Evolutionary conservation across 2,329 filamentous ascomycete genomes (phyloP), one percentile per base, ranked within the genome.

Genomic region (Pseudogymnoascus destructans): DNA sequence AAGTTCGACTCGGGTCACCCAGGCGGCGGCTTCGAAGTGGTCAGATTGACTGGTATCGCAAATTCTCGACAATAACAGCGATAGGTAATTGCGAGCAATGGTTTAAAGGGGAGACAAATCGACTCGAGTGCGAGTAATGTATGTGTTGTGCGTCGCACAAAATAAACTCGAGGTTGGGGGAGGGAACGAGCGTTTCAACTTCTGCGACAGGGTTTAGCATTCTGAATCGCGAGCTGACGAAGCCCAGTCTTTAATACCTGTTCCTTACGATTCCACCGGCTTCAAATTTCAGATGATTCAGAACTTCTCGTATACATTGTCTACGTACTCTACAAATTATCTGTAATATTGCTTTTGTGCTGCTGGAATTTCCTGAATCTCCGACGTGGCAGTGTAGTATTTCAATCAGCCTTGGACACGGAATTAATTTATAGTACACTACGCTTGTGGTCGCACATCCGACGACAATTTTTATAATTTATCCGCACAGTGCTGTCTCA

Each of bases 201-300:
- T 30, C 25, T 52, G 46, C 46, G 46, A 52, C 46, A 52, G 46
- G 46, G 46, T 52, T 52, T 52, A 52, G 46, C 25, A 52, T 52
- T 52, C 46, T 52, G 46, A 52, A 52, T 52, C 46, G 46, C 46
- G 46, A 52, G 46, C 46, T 52, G 46, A 52, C 46, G 46, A 52
- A 19, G 46, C 46, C 25, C 25, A 10, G 46, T 19, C 46, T 30
- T 52, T 52, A 52, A 30, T 30, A 19, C 46, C 46, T 52, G 25
- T 52, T 52, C 42, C 46, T 52, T 52, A 52, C 46, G 46, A 52
- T 52, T 52, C 46, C 19, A 52, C 46, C 0, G 15, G 46, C 46
- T 30, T 52, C 46, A 52, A 13, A 52, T 30, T 32, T 32, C 46
- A 30, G 46, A 52, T 9, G 25, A 25, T 19, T 52, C 25, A 52